Conservation (phyloP, 257 asterid genomes). For the Leonotis leonurus region DNA sequence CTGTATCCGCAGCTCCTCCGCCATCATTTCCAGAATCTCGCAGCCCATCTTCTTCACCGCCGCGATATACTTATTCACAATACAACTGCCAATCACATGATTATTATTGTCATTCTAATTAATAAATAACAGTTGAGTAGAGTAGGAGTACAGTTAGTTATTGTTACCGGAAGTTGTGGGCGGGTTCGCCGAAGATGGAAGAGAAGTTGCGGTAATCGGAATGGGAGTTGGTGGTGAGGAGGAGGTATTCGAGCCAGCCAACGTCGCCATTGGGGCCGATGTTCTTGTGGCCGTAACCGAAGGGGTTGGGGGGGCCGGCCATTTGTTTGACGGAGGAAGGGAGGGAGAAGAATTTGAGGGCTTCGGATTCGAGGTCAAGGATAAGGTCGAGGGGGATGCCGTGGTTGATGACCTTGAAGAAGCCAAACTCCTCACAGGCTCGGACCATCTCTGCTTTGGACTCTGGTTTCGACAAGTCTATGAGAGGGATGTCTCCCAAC, state of each 20-base stretch:
- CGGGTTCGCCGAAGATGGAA: slow-evolving; percentile 51
- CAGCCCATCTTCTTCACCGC: slow-evolving; percentile 56
- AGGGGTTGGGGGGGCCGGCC: slow-evolving; percentile 71
- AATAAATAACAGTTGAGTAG: background rate
- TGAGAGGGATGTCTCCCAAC: slow-evolving; percentile 40
- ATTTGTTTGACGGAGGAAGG: slow-evolving; percentile 44
- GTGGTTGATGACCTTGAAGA: slow-evolving; percentile 71
- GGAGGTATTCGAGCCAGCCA: slow-evolving; percentile 75
- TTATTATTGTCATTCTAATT: too few relatives aligned
- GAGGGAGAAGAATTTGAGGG: slow-evolving; percentile 51
- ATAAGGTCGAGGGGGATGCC: slow-evolving; percentile 53
- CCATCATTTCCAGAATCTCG: slow-evolving; percentile 53
- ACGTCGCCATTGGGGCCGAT: slow-evolving; percentile 72
- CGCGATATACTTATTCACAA: slow-evolving; percentile 37
- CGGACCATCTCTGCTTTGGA: slow-evolving; percentile 47
- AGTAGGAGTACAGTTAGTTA: too few relatives aligned
- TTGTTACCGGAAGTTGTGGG: slow-evolving; percentile 51
- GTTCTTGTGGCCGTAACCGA: slow-evolving; percentile 68
- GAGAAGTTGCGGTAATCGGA: slow-evolving; percentile 40
- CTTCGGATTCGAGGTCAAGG: slow-evolving; percentile 46
- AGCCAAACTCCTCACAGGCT: slow-evolving; percentile 80
- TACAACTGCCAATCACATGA: slow-evolving; percentile 15
- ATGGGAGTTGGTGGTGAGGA: slow-evolving; percentile 39
- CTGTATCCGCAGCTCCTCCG: slow-evolving; percentile 43
- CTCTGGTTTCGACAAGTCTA: slow-evolving; percentile 68